Base-by-base conservation (phyloP, 192 early-diverging fungal species). In the Backusella liffmaniae region DNA sequence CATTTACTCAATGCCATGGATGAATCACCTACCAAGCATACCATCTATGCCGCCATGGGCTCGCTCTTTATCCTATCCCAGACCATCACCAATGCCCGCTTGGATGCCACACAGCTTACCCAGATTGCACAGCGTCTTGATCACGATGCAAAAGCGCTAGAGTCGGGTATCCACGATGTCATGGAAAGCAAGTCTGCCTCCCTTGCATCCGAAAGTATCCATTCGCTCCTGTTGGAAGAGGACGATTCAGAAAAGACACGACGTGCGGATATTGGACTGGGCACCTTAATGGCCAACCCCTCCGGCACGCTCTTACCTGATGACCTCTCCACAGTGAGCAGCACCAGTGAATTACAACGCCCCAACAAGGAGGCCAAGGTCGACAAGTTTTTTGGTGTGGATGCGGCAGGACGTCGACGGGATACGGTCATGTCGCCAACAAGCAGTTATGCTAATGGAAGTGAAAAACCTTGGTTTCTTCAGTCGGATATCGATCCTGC, bases 351-450 rank as follows among this genome's bases (percentile, higher is more conserved):
- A 13, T 23, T 37, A 5, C 18, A 18, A 1, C 32, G 35, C 12
- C 67, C n/a, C 10, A 71, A 51, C 10, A 71, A 70, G 4, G 73
- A 81, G 7, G 74, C 72, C 21, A 90, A 90, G 73, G 70, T 90
- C 7, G 82, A 82, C 53, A 87, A 86, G 49, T 89, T 90, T 81
- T 90, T 90, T 85, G 88, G 88, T 13, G 89, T 88, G 44, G 88
- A 90, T 72, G 73, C 35, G 12, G 68, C 78, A 4, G 73, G 73
- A 1, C 74, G 67, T 39, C 51, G 68, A 21, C 37, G 80, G 1
- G 76, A 81, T 21, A 76, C 79, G 5, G 46, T 32, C 66, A 34
- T 23, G 37, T 39, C 56, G 32, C 1, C 75, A 5, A 59, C 39
- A 18, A 67, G 68, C 29, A 67, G 70, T 2, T 41, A 66, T 67